phyloP scores from a whole-genome alignment of 768 basidiomycete genomes.

The Leccinum barrowsii region DNA sequence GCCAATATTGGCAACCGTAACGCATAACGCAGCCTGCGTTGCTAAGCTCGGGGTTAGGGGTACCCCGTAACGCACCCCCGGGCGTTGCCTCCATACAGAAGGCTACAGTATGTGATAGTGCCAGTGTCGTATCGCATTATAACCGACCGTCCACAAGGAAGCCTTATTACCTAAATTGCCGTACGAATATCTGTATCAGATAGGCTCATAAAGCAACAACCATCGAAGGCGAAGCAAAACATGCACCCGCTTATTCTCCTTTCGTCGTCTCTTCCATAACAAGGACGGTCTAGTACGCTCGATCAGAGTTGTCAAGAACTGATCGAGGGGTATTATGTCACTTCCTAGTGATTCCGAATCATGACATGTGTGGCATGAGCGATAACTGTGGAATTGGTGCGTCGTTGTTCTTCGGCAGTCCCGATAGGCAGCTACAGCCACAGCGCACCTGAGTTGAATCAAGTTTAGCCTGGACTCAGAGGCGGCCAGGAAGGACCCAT shows the following conservation, averaged over 20 bases:
- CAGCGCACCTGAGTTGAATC: background rate
- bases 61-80: too few relatives aligned
- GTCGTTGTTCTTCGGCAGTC: background rate
- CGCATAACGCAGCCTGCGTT: too few relatives aligned
- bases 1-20: too few relatives aligned
- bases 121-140: background rate
- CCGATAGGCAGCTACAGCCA: background rate
- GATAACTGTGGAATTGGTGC: background rate
- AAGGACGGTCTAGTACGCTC: background rate
- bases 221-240: background rate
- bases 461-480: background rate
- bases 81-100: too few relatives aligned
- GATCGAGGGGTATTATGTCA: background rate
- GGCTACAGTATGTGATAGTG: background rate
- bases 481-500: background rate
- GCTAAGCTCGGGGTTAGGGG: too few relatives aligned
- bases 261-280: background rate
- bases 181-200: background rate
- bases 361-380: background rate
- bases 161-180: background rate
- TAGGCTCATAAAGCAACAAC: background rate
- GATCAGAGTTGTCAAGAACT: background rate
- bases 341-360: background rate
- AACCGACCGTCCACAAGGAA: background rate
- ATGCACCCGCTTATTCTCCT: background rate